Base-by-base conservation (phyloP, 1,284 basidiomycete genomes). In the Ganoderma multipileum region DNA sequence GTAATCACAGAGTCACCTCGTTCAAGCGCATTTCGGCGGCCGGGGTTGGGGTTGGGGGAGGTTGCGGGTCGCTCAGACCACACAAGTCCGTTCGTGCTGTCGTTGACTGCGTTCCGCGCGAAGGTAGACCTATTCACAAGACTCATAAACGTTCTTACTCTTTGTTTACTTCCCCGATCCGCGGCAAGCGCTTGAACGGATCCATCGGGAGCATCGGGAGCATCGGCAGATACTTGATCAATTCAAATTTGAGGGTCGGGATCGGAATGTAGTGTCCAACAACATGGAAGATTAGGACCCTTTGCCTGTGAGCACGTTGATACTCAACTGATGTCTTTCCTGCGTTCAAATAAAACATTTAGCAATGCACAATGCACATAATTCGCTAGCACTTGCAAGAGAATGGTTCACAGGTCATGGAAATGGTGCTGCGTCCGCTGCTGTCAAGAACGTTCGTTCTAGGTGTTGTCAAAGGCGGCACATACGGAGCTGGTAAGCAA, bases 1-100 rank as follows among this genome's bases (percentile, higher is more conserved):
- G 83, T 82, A 81, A 66, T 80, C 81, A 90, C 86, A 75, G 41
- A 20, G 41, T 89, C 86, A 3, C 87, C 77, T 88, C 83, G 3
- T 72, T 82, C 61, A 90, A 77, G 63, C 79, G 33, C 33, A 8
- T 33, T 3, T 33, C 8, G 33, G 33, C 33, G 33, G 33, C 33
- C 83, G 78, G 3, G 84, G 8, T 3, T 83, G 50, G 79, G 77
- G 69, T 89, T 89, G n/a, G n/a, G n/a, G n/a, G 78, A 2, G 84
- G 8, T 3, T 83, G 50, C 79, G 77, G 69, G 89, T 89, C 1
- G 87, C 87, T 73, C 82, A 84, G 61, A 88, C 88, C 88, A 59
- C 0, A 36, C 33, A 33, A 33, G 28, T 28, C 26, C 6, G 23
- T 9, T 20, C n/a, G 33, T 33, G 33, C 33, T 5, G 33, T 8